A percentile compares a stretch with the other conserved stretches of the same genome.
phyloP scores from a whole-genome alignment of 2,329 filamentous ascomycete genomes.

The Aspergillus intermedius region DNA sequence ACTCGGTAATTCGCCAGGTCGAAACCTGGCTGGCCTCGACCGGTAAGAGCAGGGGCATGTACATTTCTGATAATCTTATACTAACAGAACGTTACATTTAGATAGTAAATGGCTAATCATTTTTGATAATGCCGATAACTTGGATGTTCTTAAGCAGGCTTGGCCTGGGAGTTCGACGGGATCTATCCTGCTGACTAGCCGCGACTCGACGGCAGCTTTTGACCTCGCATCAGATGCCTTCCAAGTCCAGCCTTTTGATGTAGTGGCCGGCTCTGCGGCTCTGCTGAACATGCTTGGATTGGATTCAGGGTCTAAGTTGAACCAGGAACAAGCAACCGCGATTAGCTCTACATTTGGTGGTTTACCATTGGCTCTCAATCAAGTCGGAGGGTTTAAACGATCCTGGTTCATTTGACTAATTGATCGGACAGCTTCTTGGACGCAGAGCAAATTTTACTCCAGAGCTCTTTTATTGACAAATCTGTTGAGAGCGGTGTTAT shows the following conservation, averaged over 20 bases:
- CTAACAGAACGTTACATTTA: neutral
- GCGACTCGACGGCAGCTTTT: constrained; percentile 2
- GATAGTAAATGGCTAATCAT: constrained; percentile 1
- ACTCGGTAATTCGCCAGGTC: constrained; percentile 1
- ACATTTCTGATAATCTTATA: too few relatives aligned
- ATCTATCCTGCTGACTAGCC: constrained; percentile 1
- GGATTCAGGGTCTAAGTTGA: neutral
- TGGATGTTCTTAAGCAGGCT: neutral
- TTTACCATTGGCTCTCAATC: constrained; percentile 5
- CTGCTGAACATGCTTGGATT: constrained; percentile 1
- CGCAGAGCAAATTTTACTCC: constrained; percentile 7
- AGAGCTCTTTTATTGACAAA: constrained; percentile 7
- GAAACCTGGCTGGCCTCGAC: constrained; percentile 2
- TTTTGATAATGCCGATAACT: constrained; percentile 2
- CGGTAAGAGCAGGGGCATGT: neutral
- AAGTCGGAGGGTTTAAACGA: constrained; percentile 3
- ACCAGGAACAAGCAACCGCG: neutral
- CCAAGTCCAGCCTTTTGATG: constrained; percentile 2
- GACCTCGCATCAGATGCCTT: neutral
- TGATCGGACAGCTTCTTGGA: constrained; percentile 3
- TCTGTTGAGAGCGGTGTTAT: constrained; percentile 5
- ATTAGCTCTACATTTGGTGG: constrained; percentile 3
- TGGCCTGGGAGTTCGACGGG: neutral
- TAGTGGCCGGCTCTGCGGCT: neutral
- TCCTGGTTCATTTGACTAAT: neutral